Base-by-base conservation (phyloP, 164 flowering plant genomes). In the Berberis thunbergii region DNA sequence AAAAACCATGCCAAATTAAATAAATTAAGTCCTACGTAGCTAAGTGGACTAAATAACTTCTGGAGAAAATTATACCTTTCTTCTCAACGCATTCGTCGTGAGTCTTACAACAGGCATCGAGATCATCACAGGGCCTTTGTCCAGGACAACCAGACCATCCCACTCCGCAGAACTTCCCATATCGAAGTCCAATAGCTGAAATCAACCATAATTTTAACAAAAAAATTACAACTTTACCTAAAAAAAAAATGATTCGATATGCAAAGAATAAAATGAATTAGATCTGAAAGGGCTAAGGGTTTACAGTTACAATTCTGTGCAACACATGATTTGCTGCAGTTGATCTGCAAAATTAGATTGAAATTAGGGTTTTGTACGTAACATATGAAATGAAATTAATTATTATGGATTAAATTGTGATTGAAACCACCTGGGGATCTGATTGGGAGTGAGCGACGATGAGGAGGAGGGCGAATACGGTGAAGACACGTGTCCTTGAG, bases 101-200 rank as follows among this genome's bases (percentile, higher is more conserved):
- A 69, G 68, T 64, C 80, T 83, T 79, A 73, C 97, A 94, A 73
- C 97, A 94, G 50, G 87, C 91, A 69, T 94, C 99, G 12, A 91
- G 79, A 64, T 86, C 99, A 73, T 94, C 97, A 59, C 99, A 94
- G 0, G 99, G 99, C 61, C 80, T 75, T 69, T 94, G 96, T 26
- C 97, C 96, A 0, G 89, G 79, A 75, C 99, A 91, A 1, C 99
- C 99, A 1, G 79, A 79, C 86, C 88, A 91, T 48, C 96, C 91
- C 48, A 94, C 89, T 45, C 99, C 97, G 62, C 96, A 91, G 54
- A 73, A 91, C 78, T 94, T 94, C 61, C 99, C 99, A 60, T 91
- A 94, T 63, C 93, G 72, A 64, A 68, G 70, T 7, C 71, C 68
- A 7, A 67, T 44, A 1, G 73, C 79, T 76, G 54, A 60, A 63